Percentiles rank a stretch among this genome's conserved stretches.
Evolutionary conservation across 306 rosid genomes (phyloP).

Genomic region (Malus orientalis): DNA sequence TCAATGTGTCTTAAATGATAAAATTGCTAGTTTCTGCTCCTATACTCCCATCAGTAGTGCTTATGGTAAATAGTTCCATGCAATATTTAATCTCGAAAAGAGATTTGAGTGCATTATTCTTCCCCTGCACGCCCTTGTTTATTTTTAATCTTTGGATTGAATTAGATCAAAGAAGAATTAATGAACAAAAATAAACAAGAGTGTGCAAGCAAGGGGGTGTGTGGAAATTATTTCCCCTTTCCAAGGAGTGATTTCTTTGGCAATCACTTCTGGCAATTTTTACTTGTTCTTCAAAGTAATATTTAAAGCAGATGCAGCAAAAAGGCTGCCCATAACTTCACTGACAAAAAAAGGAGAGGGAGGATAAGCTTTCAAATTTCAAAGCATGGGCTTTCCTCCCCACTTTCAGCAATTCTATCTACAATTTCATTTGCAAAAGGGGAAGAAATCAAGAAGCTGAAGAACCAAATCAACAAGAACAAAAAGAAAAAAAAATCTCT

Average conservation of each 20-base stretch:
- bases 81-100: too few relatives aligned
- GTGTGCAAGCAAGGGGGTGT: too few relatives aligned
- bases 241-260: too few relatives aligned
- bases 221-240: too few relatives aligned
- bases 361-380: constrained; percentile 13
- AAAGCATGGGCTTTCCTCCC: constrained; percentile 16
- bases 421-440: neutral
- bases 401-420: neutral
- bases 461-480: neutral
- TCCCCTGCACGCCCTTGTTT: too few relatives aligned
- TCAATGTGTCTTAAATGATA: neutral
- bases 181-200: too few relatives aligned
- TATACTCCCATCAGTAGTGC: neutral
- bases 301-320: neutral
- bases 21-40: neutral
- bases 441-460: neutral
- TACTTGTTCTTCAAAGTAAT: too few relatives aligned
- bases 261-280: too few relatives aligned
- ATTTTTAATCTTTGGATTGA: too few relatives aligned
- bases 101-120: too few relatives aligned
- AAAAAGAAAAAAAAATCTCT: neutral
- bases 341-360: constrained; percentile 9
- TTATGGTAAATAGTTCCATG: too few relatives aligned
- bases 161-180: too few relatives aligned
- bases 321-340: constrained; percentile 17